Conservation (phyloP, 176 grass and related monocot species). For the Oryza longistaminata region DNA sequence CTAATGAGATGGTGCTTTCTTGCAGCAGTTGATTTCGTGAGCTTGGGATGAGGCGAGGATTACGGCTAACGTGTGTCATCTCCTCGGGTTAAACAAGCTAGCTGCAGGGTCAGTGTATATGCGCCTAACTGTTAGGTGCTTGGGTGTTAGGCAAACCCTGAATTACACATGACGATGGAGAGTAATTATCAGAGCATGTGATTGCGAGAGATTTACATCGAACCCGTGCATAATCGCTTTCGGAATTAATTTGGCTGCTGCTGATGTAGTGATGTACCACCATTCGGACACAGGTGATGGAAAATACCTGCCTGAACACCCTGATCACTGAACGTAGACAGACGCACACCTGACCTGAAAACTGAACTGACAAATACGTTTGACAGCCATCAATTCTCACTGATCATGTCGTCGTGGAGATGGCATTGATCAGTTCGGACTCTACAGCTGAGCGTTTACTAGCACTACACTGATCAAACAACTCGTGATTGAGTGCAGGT, state of each 20-base stretch:
- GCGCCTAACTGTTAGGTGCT: slow-evolving; percentile 4
- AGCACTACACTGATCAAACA: not conserved
- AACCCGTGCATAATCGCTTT: not conserved
- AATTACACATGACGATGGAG: not conserved
- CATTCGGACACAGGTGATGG: not conserved
- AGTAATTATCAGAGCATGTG: not conserved
- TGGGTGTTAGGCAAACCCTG: slow-evolving; percentile 11
- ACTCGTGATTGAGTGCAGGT: not conserved
- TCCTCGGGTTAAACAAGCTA: not conserved
- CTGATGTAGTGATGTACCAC: not conserved
- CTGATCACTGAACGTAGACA: not conserved
- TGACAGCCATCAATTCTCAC: not conserved
- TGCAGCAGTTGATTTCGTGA: not conserved
- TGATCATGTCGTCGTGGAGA: not conserved
- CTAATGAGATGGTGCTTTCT: not conserved
- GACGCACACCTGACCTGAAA: not conserved
- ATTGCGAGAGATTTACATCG: not conserved
- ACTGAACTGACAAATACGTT: not conserved
- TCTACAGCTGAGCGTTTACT: not conserved
- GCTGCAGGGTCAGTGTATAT: not conserved
- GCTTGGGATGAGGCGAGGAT: not conserved
- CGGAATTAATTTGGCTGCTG: not conserved
- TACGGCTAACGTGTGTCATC: not conserved
- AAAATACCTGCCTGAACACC: not conserved
- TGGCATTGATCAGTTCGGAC: not conserved